Evolutionary conservation across 2,329 filamentous ascomycete species (phyloP).

Genomic region (Pyricularia sp.): DNA sequence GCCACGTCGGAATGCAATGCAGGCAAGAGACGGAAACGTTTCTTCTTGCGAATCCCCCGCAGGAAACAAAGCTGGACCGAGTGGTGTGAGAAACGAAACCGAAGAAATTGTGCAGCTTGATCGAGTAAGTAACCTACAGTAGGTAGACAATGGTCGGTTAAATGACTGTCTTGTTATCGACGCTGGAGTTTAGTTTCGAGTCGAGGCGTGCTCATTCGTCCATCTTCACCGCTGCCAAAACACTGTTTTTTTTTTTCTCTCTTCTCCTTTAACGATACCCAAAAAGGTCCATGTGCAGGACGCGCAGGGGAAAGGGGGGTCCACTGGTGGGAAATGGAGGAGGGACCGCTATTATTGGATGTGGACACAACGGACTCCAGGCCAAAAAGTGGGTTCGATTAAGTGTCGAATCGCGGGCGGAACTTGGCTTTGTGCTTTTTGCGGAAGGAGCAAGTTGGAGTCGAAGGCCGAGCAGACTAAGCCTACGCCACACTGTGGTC

Average conservation of each 20-base stretch:
- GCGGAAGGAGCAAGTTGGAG: neutral
- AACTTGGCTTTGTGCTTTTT: neutral
- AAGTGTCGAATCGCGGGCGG: neutral
- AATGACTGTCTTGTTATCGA: neutral
- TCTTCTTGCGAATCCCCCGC: neutral
- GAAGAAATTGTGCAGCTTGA: neutral
- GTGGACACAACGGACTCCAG: neutral
- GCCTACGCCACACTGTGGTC: slow-evolving; percentile 1
- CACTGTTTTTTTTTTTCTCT: neutral
- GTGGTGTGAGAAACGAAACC: neutral
- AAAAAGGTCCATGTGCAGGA: neutral
- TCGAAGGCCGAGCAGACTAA: neutral
- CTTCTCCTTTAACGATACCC: neutral
- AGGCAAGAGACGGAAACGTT: neutral
- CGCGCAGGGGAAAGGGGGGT: neutral
- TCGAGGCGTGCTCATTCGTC: neutral
- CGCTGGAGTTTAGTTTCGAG: neutral
- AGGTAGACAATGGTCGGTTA: neutral
- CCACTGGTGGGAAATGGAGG: neutral
- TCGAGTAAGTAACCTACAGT: neutral
- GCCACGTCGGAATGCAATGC: neutral
- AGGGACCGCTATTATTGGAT: neutral
- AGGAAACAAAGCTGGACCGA: neutral
- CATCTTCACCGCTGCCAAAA: neutral
- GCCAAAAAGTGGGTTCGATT: neutral